Evolutionary conservation across 2,329 filamentous ascomycete genomes (phyloP).

Genomic region (Talaromyces sp.): DNA sequence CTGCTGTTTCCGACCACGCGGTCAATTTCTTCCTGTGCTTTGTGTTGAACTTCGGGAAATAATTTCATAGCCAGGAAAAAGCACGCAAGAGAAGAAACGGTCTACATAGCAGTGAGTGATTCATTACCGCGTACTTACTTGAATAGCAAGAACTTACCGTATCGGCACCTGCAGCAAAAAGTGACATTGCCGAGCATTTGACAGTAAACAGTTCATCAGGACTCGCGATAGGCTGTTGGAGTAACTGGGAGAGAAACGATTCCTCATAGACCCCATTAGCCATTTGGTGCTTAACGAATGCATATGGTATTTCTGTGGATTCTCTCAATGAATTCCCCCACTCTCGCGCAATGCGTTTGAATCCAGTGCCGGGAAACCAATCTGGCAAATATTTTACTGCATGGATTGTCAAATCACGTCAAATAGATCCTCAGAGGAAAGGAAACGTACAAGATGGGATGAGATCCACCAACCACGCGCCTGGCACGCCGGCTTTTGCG

Average conservation of each 20-base stretch:
- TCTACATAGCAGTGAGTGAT: conserved; percentile 23
- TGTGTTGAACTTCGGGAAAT: conserved; percentile 46
- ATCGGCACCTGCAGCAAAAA: conserved; percentile 40
- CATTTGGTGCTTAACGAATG: conserved; percentile 38
- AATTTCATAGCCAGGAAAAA: conserved; percentile 50
- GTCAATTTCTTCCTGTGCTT: conserved; percentile 40
- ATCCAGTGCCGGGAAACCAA: conserved; percentile 42
- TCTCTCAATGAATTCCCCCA: conserved; percentile 28
- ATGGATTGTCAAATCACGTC: neutral
- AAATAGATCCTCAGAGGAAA: neutral
- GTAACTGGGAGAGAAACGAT: conserved; percentile 34
- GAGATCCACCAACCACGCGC: conserved; percentile 42
- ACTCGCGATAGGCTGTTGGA: conserved; percentile 27
- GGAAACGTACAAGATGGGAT: conserved; percentile 35
- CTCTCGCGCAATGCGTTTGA: conserved; percentile 36
- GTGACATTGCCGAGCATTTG: conserved; percentile 38
- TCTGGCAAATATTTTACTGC: conserved; percentile 36
- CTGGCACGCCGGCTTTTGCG: conserved; percentile 34
- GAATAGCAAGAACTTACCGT: conserved; percentile 23
- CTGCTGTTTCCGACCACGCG: conserved; percentile 23
- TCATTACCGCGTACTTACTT: neutral
- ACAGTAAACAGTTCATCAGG: conserved; percentile 26
- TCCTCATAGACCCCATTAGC: conserved; percentile 20
- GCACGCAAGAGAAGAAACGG: conserved; percentile 32
- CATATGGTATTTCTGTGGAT: conserved; percentile 36